Evolutionary conservation across 1,284 basidiomycete genomes (phyloP), one percentile per base, ranked within the genome.

Genomic region (Pterula multifida): DNA sequence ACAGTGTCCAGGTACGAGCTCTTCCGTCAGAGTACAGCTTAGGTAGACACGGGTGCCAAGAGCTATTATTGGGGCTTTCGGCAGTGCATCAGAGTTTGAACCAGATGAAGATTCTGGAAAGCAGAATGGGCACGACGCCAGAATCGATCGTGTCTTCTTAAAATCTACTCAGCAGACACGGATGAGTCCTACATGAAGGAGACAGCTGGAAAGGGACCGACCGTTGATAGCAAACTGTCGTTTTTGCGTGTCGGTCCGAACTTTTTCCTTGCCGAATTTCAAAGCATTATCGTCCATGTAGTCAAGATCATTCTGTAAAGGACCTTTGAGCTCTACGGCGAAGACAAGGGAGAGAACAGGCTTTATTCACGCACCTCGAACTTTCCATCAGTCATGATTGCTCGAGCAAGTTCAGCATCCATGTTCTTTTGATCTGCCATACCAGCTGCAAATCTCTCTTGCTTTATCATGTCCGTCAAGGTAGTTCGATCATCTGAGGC

Each of bases 211-310:
- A 17, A 6, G 3, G 12, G 11, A 62, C 74, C 44, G 55, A 90
- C 91, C 91, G 53, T 97, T 82, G 59, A 98, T 90, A 13, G 96
- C 96, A 64, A 98, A 99, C 56, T 93, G 88, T 32, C 95, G 78
- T 67, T 95, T 98, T 81, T 96, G 88, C 22, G 88, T 90, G 62
- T 98, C 96, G 11, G 83, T 83, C 53, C 92, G 88, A 88, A 96
- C 93, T 68, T 94, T 95, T 63, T 90, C 85, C 54, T 91, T 73
- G 26, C 90, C 92, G 0, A 98, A 75, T 56, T 81, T 85, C 59
- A 96, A 93, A 0, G 91, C 92, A 63, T 97, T 95, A 55, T 98
- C 94, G 57, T 99, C 96, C 56, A 97, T 86, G 59, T 98, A 97
- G 47, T 98, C 95, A 21, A 93, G 68, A 61, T 93, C 78, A 57